phyloP scores from a whole-genome alignment of 441 rosid species.

The Gossypium davidsonii region DNA sequence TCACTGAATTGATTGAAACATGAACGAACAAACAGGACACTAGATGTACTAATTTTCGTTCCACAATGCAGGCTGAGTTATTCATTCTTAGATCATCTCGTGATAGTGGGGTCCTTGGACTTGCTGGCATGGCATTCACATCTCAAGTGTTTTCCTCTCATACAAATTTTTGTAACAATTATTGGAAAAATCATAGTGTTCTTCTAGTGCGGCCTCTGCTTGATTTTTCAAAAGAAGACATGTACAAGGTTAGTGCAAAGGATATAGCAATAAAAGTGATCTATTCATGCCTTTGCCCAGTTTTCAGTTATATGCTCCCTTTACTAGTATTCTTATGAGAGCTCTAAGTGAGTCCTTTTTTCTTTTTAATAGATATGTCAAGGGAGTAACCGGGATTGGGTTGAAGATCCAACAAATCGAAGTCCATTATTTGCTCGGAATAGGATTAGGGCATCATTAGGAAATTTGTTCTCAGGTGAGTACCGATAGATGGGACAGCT shows the following conservation, averaged over 20 bases:
- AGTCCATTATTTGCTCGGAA: constrained; percentile 70
- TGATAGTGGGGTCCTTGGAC: constrained; percentile 87
- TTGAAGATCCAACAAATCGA: constrained; percentile 86
- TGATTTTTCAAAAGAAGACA: constrained; percentile 67
- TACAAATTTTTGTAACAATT: constrained; percentile 25
- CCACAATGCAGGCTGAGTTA: constrained; percentile 73
- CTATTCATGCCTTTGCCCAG: neutral
- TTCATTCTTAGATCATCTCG: constrained; percentile 88
- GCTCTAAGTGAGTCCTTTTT: neutral
- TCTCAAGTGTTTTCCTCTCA: constrained; percentile 53
- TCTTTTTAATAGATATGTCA: constrained; percentile 58
- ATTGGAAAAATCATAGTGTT: constrained; percentile 37
- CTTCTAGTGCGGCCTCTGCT: constrained; percentile 78
- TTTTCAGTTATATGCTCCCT: constrained; percentile 1
- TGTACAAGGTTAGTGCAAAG: constrained; percentile 59
- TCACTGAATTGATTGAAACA: neutral
- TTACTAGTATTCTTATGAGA: neutral
- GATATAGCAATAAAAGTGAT: neutral
- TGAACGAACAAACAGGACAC: neutral
- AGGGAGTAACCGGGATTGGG: constrained; percentile 51
- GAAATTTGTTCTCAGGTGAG: constrained; percentile 56
- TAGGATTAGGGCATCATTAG: constrained; percentile 72
- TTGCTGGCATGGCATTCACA: constrained; percentile 81
- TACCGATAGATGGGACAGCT: constrained; percentile 6
- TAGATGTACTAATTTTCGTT: constrained; percentile 21